Percentiles rank a stretch among this genome's conserved stretches.
Conservation (phyloP, 306 rosid species). For the Mucuna pruriens region DNA sequence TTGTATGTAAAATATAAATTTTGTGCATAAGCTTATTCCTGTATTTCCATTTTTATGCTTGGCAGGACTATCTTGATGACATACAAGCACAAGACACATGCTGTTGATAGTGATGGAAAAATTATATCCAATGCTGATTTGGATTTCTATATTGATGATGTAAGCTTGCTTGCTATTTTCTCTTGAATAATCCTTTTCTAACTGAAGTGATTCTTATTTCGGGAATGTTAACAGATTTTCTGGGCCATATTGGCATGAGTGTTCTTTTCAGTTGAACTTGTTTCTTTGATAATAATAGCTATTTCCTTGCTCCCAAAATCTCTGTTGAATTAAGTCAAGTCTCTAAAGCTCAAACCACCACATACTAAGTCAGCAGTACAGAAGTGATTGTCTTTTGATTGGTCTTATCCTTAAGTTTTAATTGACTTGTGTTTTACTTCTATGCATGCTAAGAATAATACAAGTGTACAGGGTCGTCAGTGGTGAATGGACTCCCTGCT, state of each 20-base stretch:
- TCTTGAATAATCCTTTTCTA: not conserved
- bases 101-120: conserved; percentile 81
- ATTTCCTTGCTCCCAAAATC: not conserved
- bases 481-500: conserved; percentile 22
- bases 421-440: not conserved
- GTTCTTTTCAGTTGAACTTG: not conserved
- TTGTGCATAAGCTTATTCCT: not conserved
- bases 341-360: not conserved
- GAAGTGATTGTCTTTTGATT: too few species aligned
- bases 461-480: conserved; percentile 3
- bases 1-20: conserved; percentile 7
- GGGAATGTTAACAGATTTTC: not conserved
- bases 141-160: conserved; percentile 90
- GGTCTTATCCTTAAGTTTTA: not conserved
- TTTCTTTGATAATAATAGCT: not conserved
- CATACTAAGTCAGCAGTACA: not conserved
- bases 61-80: conserved; percentile 89
- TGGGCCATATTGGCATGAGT: not conserved
- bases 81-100: conserved; percentile 95
- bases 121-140: conserved; percentile 82
- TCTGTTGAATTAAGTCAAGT: not conserved
- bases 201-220: not conserved
- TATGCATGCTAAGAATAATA: not conserved
- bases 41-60: conserved; percentile 33
- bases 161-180: conserved; percentile 43